Base-by-base conservation (phyloP, 257 asterid genomes). In the Phtheirospermum japonicum region DNA sequence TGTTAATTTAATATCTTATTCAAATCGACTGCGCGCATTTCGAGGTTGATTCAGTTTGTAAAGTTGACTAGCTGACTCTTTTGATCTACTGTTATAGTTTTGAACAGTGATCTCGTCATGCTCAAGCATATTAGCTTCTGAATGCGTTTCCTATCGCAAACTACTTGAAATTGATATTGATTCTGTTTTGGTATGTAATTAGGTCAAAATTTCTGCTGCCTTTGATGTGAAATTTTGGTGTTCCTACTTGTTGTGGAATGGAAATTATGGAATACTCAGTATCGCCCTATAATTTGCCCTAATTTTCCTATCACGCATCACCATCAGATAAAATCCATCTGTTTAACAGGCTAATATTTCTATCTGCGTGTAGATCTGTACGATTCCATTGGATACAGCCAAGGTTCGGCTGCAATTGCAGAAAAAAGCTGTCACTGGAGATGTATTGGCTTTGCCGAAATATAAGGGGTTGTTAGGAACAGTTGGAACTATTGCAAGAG, bases 341-440 rank as follows among this genome's bases (percentile, higher is more conserved):
- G n/a, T n/a, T n/a, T n/a, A n/a, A n/a, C n/a, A n/a, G n/a, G n/a
- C n/a, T n/a, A n/a, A n/a, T n/a, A n/a, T n/a, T n/a, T n/a, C n/a
- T n/a, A n/a, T 51, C 18, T 30, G 32, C 46, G 48, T 53, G 51
- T 74, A 93, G 99, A 67, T 77, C 4, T 82, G 92, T 64, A 93
- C 97, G 11, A 71, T 89, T 46, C 97, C 97, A 2, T 87, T 93
- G 79, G 99, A 89, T 73, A 89, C 99, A 9, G 99, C 99, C 53
- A 93, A 93, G 74, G 99, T 93, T 57, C 77, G 99, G 77, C 94
- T 93, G 65, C 99, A 93, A 80, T 78, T 93, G 62, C 97, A 93
- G 78, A 93, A 93, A 80, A 86, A 80, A 73, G 89, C 86, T 3
- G 71, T 79, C 14, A 91, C 77, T 33, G 97, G 95, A 52, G 94